Percentiles rank a stretch among this genome's conserved stretches.
These are phyloP conservation scores for Dendryphion nanum DNA, from an alignment of 2,329 filamentous ascomycete genomes.

Conservation along the genomic window DNA sequence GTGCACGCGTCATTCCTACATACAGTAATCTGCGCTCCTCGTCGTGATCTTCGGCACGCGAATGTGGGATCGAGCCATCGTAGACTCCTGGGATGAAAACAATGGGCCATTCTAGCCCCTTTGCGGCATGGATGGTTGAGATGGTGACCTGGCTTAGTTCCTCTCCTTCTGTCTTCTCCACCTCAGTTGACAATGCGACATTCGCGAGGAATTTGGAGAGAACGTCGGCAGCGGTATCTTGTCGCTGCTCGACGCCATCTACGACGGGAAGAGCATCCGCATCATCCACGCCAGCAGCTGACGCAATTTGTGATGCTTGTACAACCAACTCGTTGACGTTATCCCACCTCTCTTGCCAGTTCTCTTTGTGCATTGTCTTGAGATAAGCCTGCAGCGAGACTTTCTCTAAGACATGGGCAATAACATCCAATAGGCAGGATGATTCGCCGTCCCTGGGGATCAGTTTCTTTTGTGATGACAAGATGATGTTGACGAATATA, in stretches of 20 bases:
- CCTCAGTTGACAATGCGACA: constrained; percentile 79
- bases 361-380: constrained; percentile 65
- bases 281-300: constrained; percentile 43
- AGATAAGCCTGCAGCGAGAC: constrained; percentile 74
- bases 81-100: constrained; percentile 92
- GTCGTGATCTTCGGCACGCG: constrained; percentile 76
- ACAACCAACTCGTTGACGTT: constrained; percentile 87
- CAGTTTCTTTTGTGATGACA: constrained; percentile 57
- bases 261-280: constrained; percentile 61
- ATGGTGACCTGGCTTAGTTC: constrained; percentile 72
- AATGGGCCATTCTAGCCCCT: constrained; percentile 93
- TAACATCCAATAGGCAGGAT: constrained; percentile 46
- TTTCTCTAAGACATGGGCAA: constrained; percentile 60
- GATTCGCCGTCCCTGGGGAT: constrained; percentile 40
- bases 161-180: constrained; percentile 61
- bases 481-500: constrained; percentile 59
- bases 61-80: constrained; percentile 86
- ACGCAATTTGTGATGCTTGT: constrained; percentile 70
- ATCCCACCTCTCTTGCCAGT: constrained; percentile 69
- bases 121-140: constrained; percentile 93
- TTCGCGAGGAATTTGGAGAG: constrained; percentile 85
- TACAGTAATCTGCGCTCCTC: constrained; percentile 90
- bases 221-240: constrained; percentile 57
- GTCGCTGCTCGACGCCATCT: constrained; percentile 66
- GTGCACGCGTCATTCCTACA: constrained; percentile 93